A percentile compares a stretch with the other conserved stretches of the same genome.
These are phyloP conservation scores for Aspergillus nomiae DNA, from an alignment of 2,329 filamentous ascomycete species.

Conservation along the genomic window DNA sequence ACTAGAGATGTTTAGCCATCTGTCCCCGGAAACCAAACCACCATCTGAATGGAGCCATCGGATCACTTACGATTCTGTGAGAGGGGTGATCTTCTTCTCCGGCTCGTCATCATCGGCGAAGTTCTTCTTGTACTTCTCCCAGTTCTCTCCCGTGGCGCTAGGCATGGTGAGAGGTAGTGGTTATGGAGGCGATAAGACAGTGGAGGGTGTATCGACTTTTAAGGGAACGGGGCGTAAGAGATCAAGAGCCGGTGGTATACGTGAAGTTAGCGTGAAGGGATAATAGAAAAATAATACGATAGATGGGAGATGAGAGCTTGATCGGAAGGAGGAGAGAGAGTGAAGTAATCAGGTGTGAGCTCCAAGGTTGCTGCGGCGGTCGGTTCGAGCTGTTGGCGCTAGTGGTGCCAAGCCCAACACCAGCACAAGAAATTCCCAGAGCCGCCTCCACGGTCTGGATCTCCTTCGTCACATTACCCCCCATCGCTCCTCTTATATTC, in stretches of 20 bases:
- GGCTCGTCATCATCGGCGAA: slow-evolving; percentile 96
- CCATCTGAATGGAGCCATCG: not conserved
- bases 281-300: slow-evolving; percentile 5
- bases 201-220: slow-evolving; percentile 2
- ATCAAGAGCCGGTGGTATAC: not conserved
- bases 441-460: slow-evolving; percentile 25
- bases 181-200: slow-evolving; percentile 25
- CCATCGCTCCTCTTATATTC: slow-evolving; percentile 14
- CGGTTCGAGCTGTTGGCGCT: slow-evolving; percentile 39
- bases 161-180: slow-evolving; percentile 64
- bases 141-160: slow-evolving; percentile 88
- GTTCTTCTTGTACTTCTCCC: slow-evolving; percentile 99
- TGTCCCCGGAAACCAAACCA: not conserved
- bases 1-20: slow-evolving; percentile 55
- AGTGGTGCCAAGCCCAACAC: slow-evolving; percentile 39
- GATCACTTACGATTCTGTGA: slow-evolving; percentile 83
- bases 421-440: slow-evolving; percentile 42
- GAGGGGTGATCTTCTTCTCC: slow-evolving; percentile 98
- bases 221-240: slow-evolving; percentile 9
- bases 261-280: slow-evolving; percentile 1
- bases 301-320: slow-evolving; percentile 11
- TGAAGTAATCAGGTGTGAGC: slow-evolving; percentile 34
- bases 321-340: slow-evolving; percentile 20
- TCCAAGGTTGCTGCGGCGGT: slow-evolving; percentile 22
- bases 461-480: slow-evolving; percentile 24